These are phyloP conservation scores for Sphaerostilbella broomeana DNA, from an alignment of 2,329 filamentous ascomycete species.

Conservation along the genomic window DNA sequence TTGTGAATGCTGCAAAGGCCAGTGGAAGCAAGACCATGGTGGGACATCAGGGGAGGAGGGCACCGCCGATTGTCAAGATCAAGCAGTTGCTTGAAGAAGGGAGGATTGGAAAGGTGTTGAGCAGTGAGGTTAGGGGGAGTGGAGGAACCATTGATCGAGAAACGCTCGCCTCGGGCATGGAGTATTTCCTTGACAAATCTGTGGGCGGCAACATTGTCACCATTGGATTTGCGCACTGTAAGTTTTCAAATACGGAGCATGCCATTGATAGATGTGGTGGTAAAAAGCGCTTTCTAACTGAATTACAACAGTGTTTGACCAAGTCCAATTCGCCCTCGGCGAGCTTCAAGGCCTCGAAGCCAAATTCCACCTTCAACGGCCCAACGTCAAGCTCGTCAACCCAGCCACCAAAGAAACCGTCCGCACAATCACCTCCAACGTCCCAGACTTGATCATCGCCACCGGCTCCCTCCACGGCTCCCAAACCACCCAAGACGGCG, in stretches of 20 bases:
- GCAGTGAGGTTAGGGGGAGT: constrained; percentile 37
- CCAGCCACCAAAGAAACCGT: constrained; percentile 23
- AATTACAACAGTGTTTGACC: constrained; percentile 34
- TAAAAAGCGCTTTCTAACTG: constrained; percentile 11
- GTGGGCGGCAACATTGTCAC: constrained; percentile 40
- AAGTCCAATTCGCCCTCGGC: constrained; percentile 39
- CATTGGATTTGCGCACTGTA: constrained; percentile 38
- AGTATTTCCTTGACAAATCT: constrained; percentile 43
- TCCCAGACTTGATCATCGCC: constrained; percentile 37
- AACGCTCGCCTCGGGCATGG: constrained; percentile 26
- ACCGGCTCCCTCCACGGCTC: constrained; percentile 24
- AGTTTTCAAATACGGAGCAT: constrained; percentile 14
- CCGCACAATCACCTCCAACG: constrained; percentile 30
- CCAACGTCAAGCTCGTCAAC: constrained; percentile 31
- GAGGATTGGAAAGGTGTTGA: constrained; percentile 45
- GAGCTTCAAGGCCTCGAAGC: constrained; percentile 34
- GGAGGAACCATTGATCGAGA: constrained; percentile 32
- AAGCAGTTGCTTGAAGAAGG: constrained; percentile 38
- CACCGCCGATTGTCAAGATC: constrained; percentile 39
- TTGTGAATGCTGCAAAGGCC: constrained; percentile 29
- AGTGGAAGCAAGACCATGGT: constrained; percentile 37
- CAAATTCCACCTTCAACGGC: constrained; percentile 40
- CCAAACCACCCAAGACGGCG: constrained; percentile 22
- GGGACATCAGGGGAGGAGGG: constrained; percentile 44
- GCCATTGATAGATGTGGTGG: not conserved